Evolutionary conservation across 768 basidiomycete species (phyloP).

Genomic region (Mycena rebaudengoi): DNA sequence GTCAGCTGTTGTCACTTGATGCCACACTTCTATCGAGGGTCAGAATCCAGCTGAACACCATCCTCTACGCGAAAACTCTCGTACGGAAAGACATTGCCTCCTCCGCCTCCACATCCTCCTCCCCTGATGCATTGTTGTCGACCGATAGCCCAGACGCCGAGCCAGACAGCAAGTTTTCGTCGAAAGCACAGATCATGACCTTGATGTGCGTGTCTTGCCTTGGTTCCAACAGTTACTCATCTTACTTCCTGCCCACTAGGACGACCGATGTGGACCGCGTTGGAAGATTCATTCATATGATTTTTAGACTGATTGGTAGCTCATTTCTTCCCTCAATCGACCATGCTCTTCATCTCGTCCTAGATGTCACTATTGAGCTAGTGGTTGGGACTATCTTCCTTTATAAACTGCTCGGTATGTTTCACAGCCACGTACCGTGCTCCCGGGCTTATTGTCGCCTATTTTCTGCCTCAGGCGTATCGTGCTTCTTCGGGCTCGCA

Average conservation of each 20-base stretch:
- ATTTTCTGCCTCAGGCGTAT: not conserved
- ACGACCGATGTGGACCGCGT: slow-evolving; percentile 12
- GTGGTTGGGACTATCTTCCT: slow-evolving; percentile 4
- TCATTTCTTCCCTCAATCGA: too few species aligned
- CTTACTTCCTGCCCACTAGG: too few species aligned
- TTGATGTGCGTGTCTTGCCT: too few species aligned
- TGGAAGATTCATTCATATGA: too few species aligned
- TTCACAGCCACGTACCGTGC: too few species aligned
- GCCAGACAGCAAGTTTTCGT: not conserved
- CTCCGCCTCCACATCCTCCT: too few species aligned
- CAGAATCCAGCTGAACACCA: slow-evolving; percentile 68
- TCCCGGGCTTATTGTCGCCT: too few species aligned
- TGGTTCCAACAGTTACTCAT: too few species aligned
- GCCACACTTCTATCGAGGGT: slow-evolving; percentile 65
- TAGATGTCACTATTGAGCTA: slow-evolving; percentile 2
- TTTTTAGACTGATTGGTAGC: too few species aligned
- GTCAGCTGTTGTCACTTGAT: slow-evolving; percentile 50
- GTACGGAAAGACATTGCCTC: slow-evolving; percentile 67
- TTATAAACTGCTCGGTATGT: slow-evolving; percentile 13
- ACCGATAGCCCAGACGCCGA: not conserved
- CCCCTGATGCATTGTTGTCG: too few species aligned
- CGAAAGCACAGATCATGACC: slow-evolving; percentile 11
- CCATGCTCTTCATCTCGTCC: not conserved
- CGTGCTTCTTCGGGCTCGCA: slow-evolving; percentile 6
- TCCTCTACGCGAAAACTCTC: slow-evolving; percentile 72